Base-by-base conservation (phyloP, 2,329 filamentous ascomycete genomes). In the Sporothrix brunneoviolacea region DNA sequence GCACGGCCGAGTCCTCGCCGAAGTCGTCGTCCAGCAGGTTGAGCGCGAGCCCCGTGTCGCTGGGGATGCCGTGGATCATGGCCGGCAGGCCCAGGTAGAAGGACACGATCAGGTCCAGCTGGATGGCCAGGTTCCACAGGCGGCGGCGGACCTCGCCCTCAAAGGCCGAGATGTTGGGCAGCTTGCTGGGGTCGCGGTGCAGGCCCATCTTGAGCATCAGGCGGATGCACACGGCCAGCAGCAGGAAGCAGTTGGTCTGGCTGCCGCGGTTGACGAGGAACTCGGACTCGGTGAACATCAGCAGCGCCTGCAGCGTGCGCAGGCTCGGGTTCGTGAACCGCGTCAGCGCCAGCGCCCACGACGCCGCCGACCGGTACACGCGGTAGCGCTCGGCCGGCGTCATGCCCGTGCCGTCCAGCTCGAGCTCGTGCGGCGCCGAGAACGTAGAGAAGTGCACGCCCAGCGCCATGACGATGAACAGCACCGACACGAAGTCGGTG, bases 21-120 rank as follows among this genome's bases (percentile, higher is more conserved):
- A 86, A 83, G 60, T 87, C 83, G 28, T 80, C 76, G 60, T 88
- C 83, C 47, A 77, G 71, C 28, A 86, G 62, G 61, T 86, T 86
- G 28, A 72, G 70, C 15, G 83, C 83, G 18, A 80, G 63, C 2
- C 71, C 66, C 0, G 80, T 83, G 59, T 87, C 84, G 41, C 74
- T 78, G 53, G 85, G 82, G 32, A 82, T 76, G 21, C 74, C 70
- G 51, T 80, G 73, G 39, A 85, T 71, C 78, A 86, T 83, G 59
- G 75, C 75, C 3, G 84, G 84, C 48, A 88, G 68, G 2, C 83
- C 83, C 53, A 85, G 73, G 59, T 86, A 82, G 59, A 84, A 85
- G 2, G 80, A 78, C 22, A 83, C 79, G 4, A 86, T 64, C 3
- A 82, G 64, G 59, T 87, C 84, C 41, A 84, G 71, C 59, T 83